Evolutionary conservation across 257 asterid genomes (phyloP).

Genomic region (Ophiorrhiza pumila): DNA sequence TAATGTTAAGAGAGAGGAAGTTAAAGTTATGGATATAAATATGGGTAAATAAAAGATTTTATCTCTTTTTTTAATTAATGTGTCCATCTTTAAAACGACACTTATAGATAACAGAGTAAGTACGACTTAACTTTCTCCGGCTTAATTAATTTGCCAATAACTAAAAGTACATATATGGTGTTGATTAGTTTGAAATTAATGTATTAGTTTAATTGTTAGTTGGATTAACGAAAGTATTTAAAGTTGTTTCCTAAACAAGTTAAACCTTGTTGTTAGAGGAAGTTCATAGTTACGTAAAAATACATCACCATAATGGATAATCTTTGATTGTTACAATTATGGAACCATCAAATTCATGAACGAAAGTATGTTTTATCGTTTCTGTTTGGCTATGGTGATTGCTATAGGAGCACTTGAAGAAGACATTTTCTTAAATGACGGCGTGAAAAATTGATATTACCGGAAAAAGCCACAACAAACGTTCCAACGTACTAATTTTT

Average conservation of each 20-base stretch:
- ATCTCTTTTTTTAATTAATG: no score
- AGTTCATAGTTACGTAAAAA: background rate
- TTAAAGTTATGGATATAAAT: no score
- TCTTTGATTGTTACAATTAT: background rate
- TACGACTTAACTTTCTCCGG: no score
- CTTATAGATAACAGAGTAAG: no score
- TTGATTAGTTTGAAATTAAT: no score
- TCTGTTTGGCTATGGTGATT: background rate
- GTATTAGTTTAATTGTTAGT: no score
- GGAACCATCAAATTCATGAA: conserved; percentile 11
- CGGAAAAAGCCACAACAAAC: background rate
- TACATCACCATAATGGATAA: background rate
- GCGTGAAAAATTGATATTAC: conserved; percentile 3
- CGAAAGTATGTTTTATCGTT: background rate
- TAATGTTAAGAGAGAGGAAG: no score
- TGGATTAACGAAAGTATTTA: no score
- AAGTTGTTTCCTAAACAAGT: conserved; percentile 1
- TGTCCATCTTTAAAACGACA: no score
- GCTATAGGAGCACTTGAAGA: background rate
- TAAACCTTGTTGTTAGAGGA: background rate
- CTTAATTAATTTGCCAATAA: no score
- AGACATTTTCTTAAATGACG: conserved; percentile 8
- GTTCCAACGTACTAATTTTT: background rate
- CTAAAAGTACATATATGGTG: no score
- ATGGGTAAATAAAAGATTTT: no score